Evolutionary conservation across 495 filamentous ascomycete genomes (phyloP), one percentile per base, ranked within the genome.

Genomic region (Oidiodendron maius): DNA sequence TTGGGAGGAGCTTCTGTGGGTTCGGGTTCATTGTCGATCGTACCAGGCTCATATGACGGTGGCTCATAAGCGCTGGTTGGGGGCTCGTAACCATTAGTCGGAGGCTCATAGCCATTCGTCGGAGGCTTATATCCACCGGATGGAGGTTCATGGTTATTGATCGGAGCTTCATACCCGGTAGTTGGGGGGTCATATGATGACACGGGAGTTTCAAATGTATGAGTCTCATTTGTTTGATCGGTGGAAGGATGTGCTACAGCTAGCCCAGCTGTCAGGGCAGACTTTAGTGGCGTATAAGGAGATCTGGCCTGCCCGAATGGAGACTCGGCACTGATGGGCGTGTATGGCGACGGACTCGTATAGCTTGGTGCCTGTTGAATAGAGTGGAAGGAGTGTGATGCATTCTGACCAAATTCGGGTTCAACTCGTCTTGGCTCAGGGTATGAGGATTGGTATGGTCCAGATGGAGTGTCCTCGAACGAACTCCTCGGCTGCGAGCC

Each of bases 1-100:
- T 84, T 93, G 1, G 75, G 74, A 8, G 67, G 59, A 12, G 64
- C 59, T 2, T 65, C 56, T 4, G 69, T 61, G 20, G 68, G 68
- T 4, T 71, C 68, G 0, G 81, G 78, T 24, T 80, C 71, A 52
- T 75, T 72, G 18, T 71, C 74, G 11, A 54, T 52, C 4, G 40
- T 46, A 1, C 73, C 71, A 1, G 80, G 76, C 40, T 81, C 74
- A 51, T 66, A 76, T 13, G 75, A 69, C 1, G 76, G 70, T 20
- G 75, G 71, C 30, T 76, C 71, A 52, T 74, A 80, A 38, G 64
- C 63, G 42, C 60, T 46, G 26, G 26, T 28, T 4, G 55, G 34
- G 6, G 47, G 37, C 22, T 47, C 36, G 36, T 53, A 47, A 41
- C 17, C 36, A 35, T 40, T 50, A 36, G 42, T 42, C 11, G 51